These are phyloP conservation scores for Sanghuangporus weigelae DNA, from an alignment of 1,284 basidiomycete genomes.

Conservation along the genomic window DNA sequence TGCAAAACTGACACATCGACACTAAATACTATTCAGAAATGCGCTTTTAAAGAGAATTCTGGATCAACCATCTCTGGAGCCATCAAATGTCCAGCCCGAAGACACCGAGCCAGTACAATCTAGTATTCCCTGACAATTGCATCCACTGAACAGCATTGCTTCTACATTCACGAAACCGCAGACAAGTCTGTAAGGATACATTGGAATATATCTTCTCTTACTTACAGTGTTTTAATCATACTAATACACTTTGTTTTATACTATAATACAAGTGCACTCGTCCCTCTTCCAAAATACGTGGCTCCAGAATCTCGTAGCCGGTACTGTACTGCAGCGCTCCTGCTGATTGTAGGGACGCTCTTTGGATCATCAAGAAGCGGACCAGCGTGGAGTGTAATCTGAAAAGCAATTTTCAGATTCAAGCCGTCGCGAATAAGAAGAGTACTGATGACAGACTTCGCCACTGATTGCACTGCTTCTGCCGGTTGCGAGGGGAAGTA, in stretches of 20 bases:
- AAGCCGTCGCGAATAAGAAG: not conserved
- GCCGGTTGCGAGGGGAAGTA: conserved; percentile 62
- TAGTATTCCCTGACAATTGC: not conserved
- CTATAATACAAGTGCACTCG: conserved; percentile 55
- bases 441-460: conserved; percentile 43
- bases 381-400: conserved; percentile 62
- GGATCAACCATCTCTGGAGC: not conserved
- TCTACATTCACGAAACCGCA: not conserved
- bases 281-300: conserved; percentile 68
- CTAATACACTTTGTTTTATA: not conserved
- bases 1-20: not conserved
- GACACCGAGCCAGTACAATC: not conserved
- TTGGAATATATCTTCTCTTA: too few species aligned
- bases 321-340: conserved; percentile 60
- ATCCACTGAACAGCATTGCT: not conserved
- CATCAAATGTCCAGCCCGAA: not conserved
- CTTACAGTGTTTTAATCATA: too few species aligned
- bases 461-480: conserved; percentile 70
- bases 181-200: not conserved
- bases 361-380: conserved; percentile 33
- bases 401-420: not conserved
- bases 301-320: conserved; percentile 56
- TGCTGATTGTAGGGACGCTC: conserved; percentile 39
- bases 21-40: not conserved
- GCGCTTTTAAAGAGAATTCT: conserved; percentile 6